Evolutionary conservation across 805 yeast genomes (phyloP).

Genomic region (Ogataea pignaliae): DNA sequence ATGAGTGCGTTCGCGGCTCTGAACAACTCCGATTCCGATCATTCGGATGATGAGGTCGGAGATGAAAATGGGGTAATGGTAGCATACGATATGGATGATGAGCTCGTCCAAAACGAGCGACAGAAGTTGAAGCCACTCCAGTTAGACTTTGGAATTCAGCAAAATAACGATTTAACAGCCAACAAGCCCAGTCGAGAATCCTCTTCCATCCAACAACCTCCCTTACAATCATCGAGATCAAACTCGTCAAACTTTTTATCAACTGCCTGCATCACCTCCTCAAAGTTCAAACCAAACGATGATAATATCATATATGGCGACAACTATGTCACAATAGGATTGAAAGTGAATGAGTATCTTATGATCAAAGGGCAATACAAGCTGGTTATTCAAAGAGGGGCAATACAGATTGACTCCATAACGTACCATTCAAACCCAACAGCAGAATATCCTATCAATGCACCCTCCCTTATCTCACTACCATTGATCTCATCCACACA

Average conservation of each 20-base stretch:
- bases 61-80: conserved; percentile 4
- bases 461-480: conserved; percentile 30
- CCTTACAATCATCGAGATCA: not conserved
- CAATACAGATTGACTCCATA: conserved; percentile 39
- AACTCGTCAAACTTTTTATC: too few relatives aligned
- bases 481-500: conserved; percentile 44
- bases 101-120: not conserved
- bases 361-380: conserved; percentile 45
- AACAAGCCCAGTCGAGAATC: not conserved
- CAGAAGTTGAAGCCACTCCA: not conserved
- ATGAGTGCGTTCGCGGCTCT: conserved; percentile 33
- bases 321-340: conserved; percentile 35
- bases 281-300: conserved; percentile 35
- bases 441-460: conserved; percentile 24
- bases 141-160: conserved; percentile 1
- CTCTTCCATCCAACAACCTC: not conserved
- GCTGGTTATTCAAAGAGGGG: conserved; percentile 43
- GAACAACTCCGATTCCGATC: conserved; percentile 18
- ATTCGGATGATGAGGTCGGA: not conserved
- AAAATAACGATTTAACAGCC: not conserved
- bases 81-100: not conserved
- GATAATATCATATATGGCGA: conserved; percentile 35
- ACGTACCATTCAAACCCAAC: conserved; percentile 25
- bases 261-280: conserved; percentile 15
- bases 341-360: conserved; percentile 38